These are phyloP conservation scores for Puccinellia tenuiflora DNA, from an alignment of 176 grass and related monocot species.

Conservation along the genomic window DNA sequence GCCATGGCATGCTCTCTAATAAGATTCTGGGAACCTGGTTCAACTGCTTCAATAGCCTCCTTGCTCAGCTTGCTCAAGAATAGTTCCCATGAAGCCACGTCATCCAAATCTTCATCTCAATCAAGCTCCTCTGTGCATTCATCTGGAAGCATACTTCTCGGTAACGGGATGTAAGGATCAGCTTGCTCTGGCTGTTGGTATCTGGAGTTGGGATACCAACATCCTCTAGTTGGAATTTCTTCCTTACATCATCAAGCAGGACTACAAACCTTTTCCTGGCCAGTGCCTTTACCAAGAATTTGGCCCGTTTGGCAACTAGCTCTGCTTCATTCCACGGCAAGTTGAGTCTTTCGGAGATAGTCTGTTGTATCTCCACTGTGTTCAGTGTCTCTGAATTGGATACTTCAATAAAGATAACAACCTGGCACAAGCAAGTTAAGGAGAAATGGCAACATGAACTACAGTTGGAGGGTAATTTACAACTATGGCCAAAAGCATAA, in stretches of 20 bases:
- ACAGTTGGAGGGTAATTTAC: neutral
- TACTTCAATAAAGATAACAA: slow-evolving; percentile 69
- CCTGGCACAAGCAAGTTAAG: slow-evolving; percentile 16
- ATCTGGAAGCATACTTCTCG: slow-evolving; percentile 48
- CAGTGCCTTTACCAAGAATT: slow-evolving; percentile 34
- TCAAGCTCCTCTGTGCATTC: slow-evolving; percentile 36
- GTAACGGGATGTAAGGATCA: slow-evolving; percentile 52
- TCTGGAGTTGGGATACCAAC: slow-evolving; percentile 59
- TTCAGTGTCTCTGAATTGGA: slow-evolving; percentile 56
- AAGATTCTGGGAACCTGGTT: neutral
- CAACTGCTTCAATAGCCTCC: neutral
- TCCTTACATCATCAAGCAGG: slow-evolving; percentile 57
- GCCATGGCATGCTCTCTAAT: neutral
- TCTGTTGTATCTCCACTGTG: slow-evolving; percentile 30
- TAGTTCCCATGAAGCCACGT: slow-evolving; percentile 16
- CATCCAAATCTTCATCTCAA: slow-evolving; percentile 36
- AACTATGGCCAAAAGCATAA: neutral
- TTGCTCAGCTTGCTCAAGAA: slow-evolving; percentile 51
- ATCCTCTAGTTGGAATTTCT: slow-evolving; percentile 35
- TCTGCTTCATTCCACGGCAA: slow-evolving; percentile 52
- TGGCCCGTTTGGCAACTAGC: slow-evolving; percentile 23
- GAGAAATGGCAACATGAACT: neutral
- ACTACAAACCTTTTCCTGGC: slow-evolving; percentile 51
- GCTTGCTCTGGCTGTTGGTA: slow-evolving; percentile 24
- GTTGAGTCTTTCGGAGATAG: slow-evolving; percentile 44